phyloP scores from a whole-genome alignment of 108 stramenopile genomes.

The Skeletonema marinoi region DNA sequence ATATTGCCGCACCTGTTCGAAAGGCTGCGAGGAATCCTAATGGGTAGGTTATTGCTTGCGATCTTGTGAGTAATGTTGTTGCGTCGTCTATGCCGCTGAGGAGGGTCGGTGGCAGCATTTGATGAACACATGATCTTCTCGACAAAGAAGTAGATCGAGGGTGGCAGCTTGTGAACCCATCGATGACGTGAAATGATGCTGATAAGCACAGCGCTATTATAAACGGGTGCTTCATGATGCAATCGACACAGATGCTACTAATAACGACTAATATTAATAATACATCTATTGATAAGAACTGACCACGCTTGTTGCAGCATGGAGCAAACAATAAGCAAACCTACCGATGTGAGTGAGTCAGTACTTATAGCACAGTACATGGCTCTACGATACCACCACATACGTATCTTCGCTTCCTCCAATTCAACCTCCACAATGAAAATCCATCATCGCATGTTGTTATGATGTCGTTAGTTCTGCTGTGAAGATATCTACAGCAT shows the following conservation, averaged over 20 bases:
- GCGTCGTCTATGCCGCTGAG: not conserved
- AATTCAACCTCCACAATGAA: not conserved
- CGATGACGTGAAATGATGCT: not conserved
- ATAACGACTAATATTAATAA: too few species aligned
- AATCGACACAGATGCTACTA: too few species aligned
- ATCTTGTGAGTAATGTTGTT: not conserved
- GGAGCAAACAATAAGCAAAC: too few species aligned
- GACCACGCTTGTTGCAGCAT: too few species aligned
- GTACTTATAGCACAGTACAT: not conserved
- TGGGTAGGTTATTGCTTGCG: slow-evolving; percentile 14
- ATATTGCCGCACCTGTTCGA: slow-evolving; percentile 22
- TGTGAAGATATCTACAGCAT: too few species aligned
- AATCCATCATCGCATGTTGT: too few species aligned
- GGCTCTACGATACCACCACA: not conserved
- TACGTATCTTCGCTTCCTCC: not conserved
- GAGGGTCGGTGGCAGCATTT: not conserved
- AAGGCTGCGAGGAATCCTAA: slow-evolving; percentile 21
- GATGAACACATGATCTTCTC: not conserved
- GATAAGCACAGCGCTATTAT: not conserved
- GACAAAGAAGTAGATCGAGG: not conserved
- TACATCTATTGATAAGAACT: too few species aligned
- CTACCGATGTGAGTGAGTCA: too few species aligned
- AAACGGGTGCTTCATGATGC: not conserved
- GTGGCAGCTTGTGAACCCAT: not conserved
- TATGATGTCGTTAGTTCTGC: too few species aligned